phyloP scores from a whole-genome alignment of 1,284 basidiomycete genomes.

The Peniophora sp. region DNA sequence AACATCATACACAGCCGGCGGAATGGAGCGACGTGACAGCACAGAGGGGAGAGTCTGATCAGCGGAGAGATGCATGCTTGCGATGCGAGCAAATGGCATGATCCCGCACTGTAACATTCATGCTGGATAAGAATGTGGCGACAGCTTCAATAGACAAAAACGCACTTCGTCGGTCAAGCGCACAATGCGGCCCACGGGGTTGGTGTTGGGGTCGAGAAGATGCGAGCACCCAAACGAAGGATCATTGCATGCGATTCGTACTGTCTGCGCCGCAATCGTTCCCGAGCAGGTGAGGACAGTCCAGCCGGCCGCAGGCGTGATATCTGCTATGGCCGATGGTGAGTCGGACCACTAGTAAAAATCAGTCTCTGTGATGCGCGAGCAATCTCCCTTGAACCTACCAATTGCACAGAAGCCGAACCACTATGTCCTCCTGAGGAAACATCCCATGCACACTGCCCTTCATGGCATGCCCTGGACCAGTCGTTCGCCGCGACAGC shows the following conservation, averaged over 20 bases:
- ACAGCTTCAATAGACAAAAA: neutral
- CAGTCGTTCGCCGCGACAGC: neutral
- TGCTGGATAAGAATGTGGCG: neutral
- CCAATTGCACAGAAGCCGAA: neutral
- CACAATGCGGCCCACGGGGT: neutral
- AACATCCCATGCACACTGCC: neutral
- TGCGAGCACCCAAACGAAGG: neutral
- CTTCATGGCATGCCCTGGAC: neutral
- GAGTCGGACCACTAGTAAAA: neutral
- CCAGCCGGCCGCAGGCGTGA: slow-evolving; percentile 1
- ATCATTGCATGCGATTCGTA: neutral
- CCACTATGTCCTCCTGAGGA: neutral
- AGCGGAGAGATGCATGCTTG: neutral
- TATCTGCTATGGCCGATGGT: neutral
- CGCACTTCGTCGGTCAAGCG: neutral
- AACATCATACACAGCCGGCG: neutral
- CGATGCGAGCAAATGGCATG: neutral
- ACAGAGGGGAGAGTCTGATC: neutral
- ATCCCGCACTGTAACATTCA: neutral
- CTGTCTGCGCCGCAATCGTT: neutral
- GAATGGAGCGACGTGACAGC: neutral
- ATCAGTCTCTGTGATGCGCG: neutral
- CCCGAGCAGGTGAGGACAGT: neutral
- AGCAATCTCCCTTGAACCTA: neutral
- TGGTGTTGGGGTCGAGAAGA: neutral